phyloP scores from a whole-genome alignment of 2,329 filamentous ascomycete genomes.

The Alternaria rosae region DNA sequence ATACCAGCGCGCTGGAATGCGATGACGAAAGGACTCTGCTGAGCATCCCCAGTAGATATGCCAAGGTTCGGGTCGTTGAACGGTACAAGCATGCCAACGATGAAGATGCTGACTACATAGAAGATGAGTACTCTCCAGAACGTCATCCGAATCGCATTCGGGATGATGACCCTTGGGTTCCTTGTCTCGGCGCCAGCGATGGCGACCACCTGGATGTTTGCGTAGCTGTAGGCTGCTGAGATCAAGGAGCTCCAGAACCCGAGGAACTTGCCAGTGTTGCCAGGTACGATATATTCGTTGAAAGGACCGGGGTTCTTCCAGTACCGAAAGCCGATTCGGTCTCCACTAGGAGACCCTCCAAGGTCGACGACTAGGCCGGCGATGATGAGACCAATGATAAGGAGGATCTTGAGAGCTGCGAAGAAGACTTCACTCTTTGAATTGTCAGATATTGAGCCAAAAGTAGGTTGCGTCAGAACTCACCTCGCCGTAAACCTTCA shows the following conservation, averaged over 20 bases:
- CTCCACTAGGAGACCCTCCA: conserved; percentile 36
- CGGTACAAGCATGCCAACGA: conserved; percentile 65
- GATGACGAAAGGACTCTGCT: conserved; percentile 60
- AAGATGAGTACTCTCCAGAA: conserved; percentile 63
- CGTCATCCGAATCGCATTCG: conserved; percentile 60
- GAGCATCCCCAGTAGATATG: conserved; percentile 50
- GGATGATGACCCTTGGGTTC: conserved; percentile 52
- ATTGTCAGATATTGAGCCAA: not conserved
- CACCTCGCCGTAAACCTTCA: conserved; percentile 24
- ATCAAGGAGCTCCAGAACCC: conserved; percentile 63
- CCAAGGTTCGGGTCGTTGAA: conserved; percentile 59
- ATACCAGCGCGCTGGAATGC: conserved; percentile 73
- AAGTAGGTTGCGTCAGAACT: not conserved
- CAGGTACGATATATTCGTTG: conserved; percentile 55
- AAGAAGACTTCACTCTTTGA: conserved; percentile 57
- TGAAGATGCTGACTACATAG: conserved; percentile 58
- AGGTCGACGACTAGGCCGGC: conserved; percentile 39
- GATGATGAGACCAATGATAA: conserved; percentile 39
- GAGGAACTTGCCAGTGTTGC: conserved; percentile 67
- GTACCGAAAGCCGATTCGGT: conserved; percentile 66
- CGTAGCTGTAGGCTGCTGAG: conserved; percentile 55
- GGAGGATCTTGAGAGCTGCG: conserved; percentile 55
- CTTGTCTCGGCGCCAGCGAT: conserved; percentile 41
- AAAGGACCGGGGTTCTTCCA: conserved; percentile 70
- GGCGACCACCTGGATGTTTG: conserved; percentile 38